A percentile compares a stretch with the other conserved stretches of the same genome.
Conservation (phyloP, 129 eudicot species). For the Heracleum sosnowskyi region DNA sequence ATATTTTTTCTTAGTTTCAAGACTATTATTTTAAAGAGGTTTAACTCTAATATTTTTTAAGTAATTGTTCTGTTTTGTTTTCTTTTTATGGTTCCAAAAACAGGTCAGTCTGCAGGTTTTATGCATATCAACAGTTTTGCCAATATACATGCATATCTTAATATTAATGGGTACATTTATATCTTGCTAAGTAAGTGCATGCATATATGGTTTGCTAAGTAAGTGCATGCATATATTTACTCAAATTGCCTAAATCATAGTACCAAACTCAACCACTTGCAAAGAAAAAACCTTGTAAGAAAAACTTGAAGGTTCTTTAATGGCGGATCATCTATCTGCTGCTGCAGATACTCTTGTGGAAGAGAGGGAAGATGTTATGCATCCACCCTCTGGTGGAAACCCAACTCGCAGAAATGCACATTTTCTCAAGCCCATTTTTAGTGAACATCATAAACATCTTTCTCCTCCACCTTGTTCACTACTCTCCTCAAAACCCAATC, state of each 20-base stretch:
- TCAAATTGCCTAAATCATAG: too few species aligned
- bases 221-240: background rate
- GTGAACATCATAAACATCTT: background rate
- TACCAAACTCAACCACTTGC: too few species aligned
- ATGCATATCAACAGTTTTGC: too few species aligned
- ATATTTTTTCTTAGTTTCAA: too few species aligned
- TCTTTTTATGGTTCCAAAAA: too few species aligned
- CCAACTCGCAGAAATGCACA: background rate
- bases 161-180: too few species aligned
- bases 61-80: too few species aligned
- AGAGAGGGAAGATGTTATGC: background rate
- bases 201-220: background rate
- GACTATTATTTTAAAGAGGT: too few species aligned
- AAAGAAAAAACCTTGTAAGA: too few species aligned
- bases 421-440: background rate
- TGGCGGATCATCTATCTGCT: background rate
- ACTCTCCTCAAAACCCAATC: background rate
- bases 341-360: background rate
- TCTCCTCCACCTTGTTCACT: background rate
- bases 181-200: background rate
- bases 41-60: too few species aligned
- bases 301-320: background rate
- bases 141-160: background rate
- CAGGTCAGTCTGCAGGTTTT: too few species aligned
- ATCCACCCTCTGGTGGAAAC: background rate